Evolutionary conservation across 306 rosid species (phyloP).

Genomic region (Glycine latifolia): DNA sequence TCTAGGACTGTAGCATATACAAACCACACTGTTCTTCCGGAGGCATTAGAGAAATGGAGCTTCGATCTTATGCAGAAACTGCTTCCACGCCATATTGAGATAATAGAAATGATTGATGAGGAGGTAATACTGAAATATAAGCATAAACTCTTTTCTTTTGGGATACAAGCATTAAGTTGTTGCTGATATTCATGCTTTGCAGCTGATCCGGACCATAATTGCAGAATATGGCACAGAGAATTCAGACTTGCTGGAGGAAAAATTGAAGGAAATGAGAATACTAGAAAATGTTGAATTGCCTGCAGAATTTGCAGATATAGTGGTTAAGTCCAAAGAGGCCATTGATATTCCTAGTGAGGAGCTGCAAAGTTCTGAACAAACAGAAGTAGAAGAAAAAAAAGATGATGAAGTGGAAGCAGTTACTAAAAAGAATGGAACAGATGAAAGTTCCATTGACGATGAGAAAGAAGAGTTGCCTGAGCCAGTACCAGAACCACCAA

Average conservation of each 20-base stretch:
- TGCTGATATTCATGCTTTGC: conserved; percentile 55
- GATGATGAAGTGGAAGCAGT: conserved; percentile 36
- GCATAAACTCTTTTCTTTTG: conserved; percentile 7
- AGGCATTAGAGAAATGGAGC: conserved; percentile 99
- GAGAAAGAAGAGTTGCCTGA: conserved; percentile 60
- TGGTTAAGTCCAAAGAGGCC: conserved; percentile 62
- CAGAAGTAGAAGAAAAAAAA: conserved; percentile 29
- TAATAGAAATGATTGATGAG: conserved; percentile 87
- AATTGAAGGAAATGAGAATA: conserved; percentile 89
- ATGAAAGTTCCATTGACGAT: conserved; percentile 49
- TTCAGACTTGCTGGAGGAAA: conserved; percentile 66
- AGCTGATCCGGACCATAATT: conserved; percentile 77
- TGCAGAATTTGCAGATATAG: conserved; percentile 63
- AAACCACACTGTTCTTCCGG: conserved; percentile 97
- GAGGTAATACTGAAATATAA: conserved; percentile 66
- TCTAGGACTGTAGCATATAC: conserved; percentile 95
- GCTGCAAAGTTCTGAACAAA: conserved; percentile 55
- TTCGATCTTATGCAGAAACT: conserved; percentile 84
- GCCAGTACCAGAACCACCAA: conserved; percentile 78
- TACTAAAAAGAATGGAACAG: conserved; percentile 53
- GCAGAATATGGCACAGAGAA: conserved; percentile 76
- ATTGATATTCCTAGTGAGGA: conserved; percentile 48
- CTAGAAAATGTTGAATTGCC: conserved; percentile 94
- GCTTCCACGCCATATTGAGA: conserved; percentile 97
- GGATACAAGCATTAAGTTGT: conserved; percentile 29